Evolutionary conservation across 352 stramenopile genomes (phyloP).

Genomic region (Phytophthora uliginosa): DNA sequence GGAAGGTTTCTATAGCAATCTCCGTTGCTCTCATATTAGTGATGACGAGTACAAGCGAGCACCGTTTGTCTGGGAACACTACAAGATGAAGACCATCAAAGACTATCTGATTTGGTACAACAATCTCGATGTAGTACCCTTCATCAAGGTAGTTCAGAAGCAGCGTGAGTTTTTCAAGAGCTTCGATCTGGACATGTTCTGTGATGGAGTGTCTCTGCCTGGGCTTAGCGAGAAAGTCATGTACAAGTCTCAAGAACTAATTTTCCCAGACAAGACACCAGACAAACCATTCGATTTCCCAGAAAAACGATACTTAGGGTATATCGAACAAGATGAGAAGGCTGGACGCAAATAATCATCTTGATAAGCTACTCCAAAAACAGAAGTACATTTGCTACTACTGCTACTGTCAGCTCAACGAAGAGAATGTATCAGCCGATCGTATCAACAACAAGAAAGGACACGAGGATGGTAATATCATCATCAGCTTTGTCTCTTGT

Average conservation of each 20-base stretch:
- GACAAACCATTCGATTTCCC: constrained; percentile 7
- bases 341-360: neutral
- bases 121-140: constrained; percentile 19
- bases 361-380: neutral
- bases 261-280: neutral
- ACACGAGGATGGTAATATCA: no score
- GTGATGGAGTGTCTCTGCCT: constrained; percentile 31
- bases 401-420: constrained; percentile 1
- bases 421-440: neutral
- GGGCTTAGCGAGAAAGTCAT: constrained; percentile 34
- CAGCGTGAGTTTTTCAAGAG: constrained; percentile 30
- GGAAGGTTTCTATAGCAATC: constrained; percentile 25
- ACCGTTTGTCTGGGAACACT: constrained; percentile 40
- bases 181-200: constrained; percentile 43
- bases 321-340: neutral
- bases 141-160: constrained; percentile 13
- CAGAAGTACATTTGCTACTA: neutral
- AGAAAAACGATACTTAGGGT: neutral
- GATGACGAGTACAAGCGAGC: constrained; percentile 43
- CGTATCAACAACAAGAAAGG: no score
- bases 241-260: constrained; percentile 34
- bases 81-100: constrained; percentile 51
- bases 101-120: constrained; percentile 46
- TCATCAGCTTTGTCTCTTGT: no score
- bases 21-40: no score